These are phyloP conservation scores for Aureobasidium vineae DNA, from an alignment of 2,329 filamentous ascomycete genomes.

Conservation along the genomic window DNA sequence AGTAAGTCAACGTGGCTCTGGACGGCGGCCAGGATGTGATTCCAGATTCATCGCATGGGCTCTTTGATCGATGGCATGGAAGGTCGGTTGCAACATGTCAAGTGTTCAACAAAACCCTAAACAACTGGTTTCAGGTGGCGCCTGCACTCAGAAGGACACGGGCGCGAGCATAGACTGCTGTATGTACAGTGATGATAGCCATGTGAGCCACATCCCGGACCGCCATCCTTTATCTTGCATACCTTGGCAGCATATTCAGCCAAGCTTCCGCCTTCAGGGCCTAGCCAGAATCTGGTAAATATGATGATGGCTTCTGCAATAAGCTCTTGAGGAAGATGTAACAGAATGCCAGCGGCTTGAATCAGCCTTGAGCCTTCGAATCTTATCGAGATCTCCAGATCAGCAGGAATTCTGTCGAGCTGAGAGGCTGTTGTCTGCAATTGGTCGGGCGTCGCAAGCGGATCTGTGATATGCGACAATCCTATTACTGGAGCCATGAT, in stretches of 20 bases:
- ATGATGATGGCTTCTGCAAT: conserved; percentile 83
- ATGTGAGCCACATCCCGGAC: conserved; percentile 5
- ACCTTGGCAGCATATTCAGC: conserved; percentile 55
- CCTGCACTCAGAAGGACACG: background rate
- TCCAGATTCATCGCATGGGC: background rate
- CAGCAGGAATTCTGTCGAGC: conserved; percentile 59
- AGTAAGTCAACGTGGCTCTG: background rate
- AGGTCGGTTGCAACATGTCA: background rate
- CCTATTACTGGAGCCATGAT: conserved; percentile 35
- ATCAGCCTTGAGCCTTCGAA: conserved; percentile 70
- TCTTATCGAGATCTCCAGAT: conserved; percentile 70
- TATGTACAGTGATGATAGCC: background rate
- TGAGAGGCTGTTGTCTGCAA: conserved; percentile 58
- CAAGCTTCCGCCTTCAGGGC: conserved; percentile 52
- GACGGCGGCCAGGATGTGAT: background rate
- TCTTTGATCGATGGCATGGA: background rate
- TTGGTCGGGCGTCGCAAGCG: conserved; percentile 69
- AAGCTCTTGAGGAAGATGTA: conserved; percentile 80
- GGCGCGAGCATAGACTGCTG: background rate
- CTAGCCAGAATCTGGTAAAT: conserved; percentile 76
- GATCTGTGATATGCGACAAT: conserved; percentile 59
- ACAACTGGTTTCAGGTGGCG: background rate
- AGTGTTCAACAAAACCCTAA: background rate
- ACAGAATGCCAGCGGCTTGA: conserved; percentile 74
- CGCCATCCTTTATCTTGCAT: conserved; percentile 18